Percentiles rank a stretch among this genome's conserved stretches.
Evolutionary conservation across 306 rosid species (phyloP).

Genomic region (Begonia fuchsioides): DNA sequence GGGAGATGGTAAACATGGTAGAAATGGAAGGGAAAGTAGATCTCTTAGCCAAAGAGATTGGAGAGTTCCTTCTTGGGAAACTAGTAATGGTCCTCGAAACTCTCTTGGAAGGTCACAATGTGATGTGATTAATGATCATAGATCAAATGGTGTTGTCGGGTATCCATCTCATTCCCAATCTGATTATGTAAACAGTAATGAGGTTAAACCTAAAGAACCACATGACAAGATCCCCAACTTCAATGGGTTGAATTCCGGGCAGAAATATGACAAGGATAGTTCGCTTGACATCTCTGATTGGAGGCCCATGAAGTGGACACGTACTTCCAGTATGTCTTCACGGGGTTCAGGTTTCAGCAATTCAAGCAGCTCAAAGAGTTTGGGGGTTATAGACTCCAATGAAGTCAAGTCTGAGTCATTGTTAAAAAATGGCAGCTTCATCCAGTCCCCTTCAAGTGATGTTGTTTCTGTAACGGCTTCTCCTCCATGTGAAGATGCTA

Average conservation of each 20-base stretch:
- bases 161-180: slow-evolving; percentile 21
- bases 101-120: slow-evolving; percentile 43
- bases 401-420: slow-evolving; percentile 47
- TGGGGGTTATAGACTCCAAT: slow-evolving; percentile 47
- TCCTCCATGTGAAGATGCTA: slow-evolving; percentile 50
- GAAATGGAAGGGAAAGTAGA: slow-evolving; percentile 58
- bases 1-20: slow-evolving; percentile 66
- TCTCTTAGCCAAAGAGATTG: slow-evolving; percentile 45
- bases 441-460: slow-evolving; percentile 56
- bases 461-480: slow-evolving; percentile 64
- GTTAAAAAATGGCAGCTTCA: slow-evolving; percentile 33
- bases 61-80: slow-evolving; percentile 11
- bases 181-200: slow-evolving; percentile 58
- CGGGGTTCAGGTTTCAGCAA: slow-evolving; percentile 86
- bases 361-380: slow-evolving; percentile 57
- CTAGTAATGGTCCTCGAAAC: slow-evolving; percentile 4
- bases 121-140: slow-evolving; percentile 18
- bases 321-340: slow-evolving; percentile 86
- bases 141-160: slow-evolving; percentile 5
- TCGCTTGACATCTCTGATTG: slow-evolving; percentile 54
- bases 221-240: slow-evolving; percentile 51
- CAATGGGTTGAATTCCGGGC: slow-evolving; percentile 39
- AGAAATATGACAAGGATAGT: slow-evolving; percentile 47
- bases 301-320: slow-evolving; percentile 90
- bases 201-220: slow-evolving; percentile 49